phyloP scores from a whole-genome alignment of 202 grass and related monocot species.

The Carex arenaria region DNA sequence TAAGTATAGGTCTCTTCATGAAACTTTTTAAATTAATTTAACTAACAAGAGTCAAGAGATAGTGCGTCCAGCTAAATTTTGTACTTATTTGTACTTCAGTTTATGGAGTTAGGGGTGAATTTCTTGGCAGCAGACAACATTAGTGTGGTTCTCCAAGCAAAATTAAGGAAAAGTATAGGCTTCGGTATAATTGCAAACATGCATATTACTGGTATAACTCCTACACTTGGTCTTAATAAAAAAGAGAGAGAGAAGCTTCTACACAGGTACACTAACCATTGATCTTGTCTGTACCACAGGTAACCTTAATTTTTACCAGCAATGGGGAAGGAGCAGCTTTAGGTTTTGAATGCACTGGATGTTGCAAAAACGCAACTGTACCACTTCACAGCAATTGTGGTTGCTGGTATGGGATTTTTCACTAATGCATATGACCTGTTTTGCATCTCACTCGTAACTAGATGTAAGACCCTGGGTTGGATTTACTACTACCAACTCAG shows the following conservation, averaged over 20 bases:
- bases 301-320: too few relatives aligned
- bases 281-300: too few relatives aligned
- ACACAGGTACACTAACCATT: too few relatives aligned
- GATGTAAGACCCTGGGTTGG: constrained; percentile 58
- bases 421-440: constrained; percentile 51
- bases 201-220: constrained; percentile 79
- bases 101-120: constrained; percentile 89
- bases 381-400: constrained; percentile 60
- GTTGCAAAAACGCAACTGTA: constrained; percentile 58
- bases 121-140: constrained; percentile 84
- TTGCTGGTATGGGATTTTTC: constrained; percentile 56
- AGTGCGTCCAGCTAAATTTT: background rate
- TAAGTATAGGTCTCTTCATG: background rate
- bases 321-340: too few relatives aligned
- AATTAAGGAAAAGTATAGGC: constrained; percentile 63
- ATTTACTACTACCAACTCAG: constrained; percentile 45
- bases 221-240: too few relatives aligned
- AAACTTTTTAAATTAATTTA: background rate
- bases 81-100: constrained; percentile 31
- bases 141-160: constrained; percentile 79
- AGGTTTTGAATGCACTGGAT: too few relatives aligned
- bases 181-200: constrained; percentile 82
- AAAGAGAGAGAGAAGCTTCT: too few relatives aligned
- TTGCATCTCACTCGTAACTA: constrained; percentile 51
- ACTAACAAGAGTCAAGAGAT: background rate